Percentiles rank a stretch among this genome's conserved stretches.
These are phyloP conservation scores for Macrophomina pseudophaseolina DNA, from an alignment of 2,329 filamentous ascomycete genomes.

Conservation along the genomic window DNA sequence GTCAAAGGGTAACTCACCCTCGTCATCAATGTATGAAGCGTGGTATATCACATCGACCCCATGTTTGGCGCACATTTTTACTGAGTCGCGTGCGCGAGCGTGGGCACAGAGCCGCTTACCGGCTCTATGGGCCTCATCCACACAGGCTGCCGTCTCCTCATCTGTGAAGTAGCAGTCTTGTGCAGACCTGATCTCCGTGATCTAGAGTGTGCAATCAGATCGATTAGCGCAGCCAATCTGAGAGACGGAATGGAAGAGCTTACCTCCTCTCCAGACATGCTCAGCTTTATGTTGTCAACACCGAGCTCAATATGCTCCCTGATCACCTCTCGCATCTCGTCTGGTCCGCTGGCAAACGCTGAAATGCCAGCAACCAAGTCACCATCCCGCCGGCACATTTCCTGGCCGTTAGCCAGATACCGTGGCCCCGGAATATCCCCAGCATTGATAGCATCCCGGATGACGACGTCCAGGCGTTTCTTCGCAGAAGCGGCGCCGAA, in stretches of 20 bases:
- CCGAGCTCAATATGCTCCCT: constrained; percentile 37
- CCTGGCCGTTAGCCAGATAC: constrained; percentile 55
- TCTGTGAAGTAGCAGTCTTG: constrained; percentile 54
- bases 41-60: constrained; percentile 57
- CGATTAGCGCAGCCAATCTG: not conserved
- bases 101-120: constrained; percentile 51
- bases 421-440: constrained; percentile 56
- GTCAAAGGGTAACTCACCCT: constrained; percentile 32
- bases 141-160: constrained; percentile 54
- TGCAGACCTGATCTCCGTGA: constrained; percentile 39
- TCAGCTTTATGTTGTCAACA: constrained; percentile 43
- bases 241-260: not conserved
- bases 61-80: constrained; percentile 51
- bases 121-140: constrained; percentile 53
- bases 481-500: constrained; percentile 56
- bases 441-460: constrained; percentile 48
- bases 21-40: constrained; percentile 52
- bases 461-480: constrained; percentile 50
- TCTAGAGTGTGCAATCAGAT: constrained; percentile 14
- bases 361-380: constrained; percentile 52
- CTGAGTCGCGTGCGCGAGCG: constrained; percentile 51
- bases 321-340: constrained; percentile 37
- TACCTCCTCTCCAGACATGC: constrained; percentile 37
- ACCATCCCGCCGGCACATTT: constrained; percentile 52
- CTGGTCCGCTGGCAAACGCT: constrained; percentile 43